A percentile compares a stretch with the other conserved stretches of the same genome.
Conservation (phyloP, 2,329 filamentous ascomycete genomes). For the Sporothrix sp. region DNA sequence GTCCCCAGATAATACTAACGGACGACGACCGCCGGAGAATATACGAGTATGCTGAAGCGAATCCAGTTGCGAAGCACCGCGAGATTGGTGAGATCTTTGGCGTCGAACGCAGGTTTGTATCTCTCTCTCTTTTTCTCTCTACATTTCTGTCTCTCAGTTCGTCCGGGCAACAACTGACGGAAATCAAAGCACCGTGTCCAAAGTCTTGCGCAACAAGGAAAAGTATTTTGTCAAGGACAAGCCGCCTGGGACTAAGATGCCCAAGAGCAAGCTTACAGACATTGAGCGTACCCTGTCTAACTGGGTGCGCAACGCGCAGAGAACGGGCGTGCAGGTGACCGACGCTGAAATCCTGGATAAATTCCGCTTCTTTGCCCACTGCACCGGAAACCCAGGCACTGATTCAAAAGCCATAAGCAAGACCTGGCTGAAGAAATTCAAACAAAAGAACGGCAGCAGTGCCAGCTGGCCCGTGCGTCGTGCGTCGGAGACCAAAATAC, state of each 20-base stretch:
- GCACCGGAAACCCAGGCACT: slow-evolving; percentile 57
- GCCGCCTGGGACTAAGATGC: slow-evolving; percentile 64
- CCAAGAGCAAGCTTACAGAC: slow-evolving; percentile 77
- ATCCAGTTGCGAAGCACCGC: slow-evolving; percentile 85
- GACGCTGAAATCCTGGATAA: slow-evolving; percentile 81
- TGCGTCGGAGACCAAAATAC: slow-evolving; percentile 60
- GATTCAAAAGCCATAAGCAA: slow-evolving; percentile 61
- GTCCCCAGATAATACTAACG: slow-evolving; percentile 77
- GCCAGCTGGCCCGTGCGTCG: slow-evolving; percentile 37
- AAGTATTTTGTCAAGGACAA: slow-evolving; percentile 77
- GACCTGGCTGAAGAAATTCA: slow-evolving; percentile 90
- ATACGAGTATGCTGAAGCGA: slow-evolving; percentile 87
- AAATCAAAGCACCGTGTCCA: slow-evolving; percentile 79
- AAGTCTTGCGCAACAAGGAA: slow-evolving; percentile 88
- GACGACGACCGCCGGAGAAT: slow-evolving; percentile 84
- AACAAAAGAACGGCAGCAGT: slow-evolving; percentile 63
- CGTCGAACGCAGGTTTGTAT: slow-evolving; percentile 84
- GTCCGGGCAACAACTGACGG: background rate
- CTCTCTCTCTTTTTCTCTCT: background rate
- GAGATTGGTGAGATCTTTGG: slow-evolving; percentile 94
- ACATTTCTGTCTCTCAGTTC: background rate
- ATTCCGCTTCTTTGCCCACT: slow-evolving; percentile 68
- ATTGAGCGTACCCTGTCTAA: slow-evolving; percentile 84
- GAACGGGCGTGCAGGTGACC: slow-evolving; percentile 61
- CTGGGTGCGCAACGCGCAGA: slow-evolving; percentile 75